Percentiles rank a stretch among this genome's conserved stretches.
These are phyloP conservation scores for Mortierella sp. DNA, from an alignment of 371 early-diverging fungal species.

Conservation along the genomic window DNA sequence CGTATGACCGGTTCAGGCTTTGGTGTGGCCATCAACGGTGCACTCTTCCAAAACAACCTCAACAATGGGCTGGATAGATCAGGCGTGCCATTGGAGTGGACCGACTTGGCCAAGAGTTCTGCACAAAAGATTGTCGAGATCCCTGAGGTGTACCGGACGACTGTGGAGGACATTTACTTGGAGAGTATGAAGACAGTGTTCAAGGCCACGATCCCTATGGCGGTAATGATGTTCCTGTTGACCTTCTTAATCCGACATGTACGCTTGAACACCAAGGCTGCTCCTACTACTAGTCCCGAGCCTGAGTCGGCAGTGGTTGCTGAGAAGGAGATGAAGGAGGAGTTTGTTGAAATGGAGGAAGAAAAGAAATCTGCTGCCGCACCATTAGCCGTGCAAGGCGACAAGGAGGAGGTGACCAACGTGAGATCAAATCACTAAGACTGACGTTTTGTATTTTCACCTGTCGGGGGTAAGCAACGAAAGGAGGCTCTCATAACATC, in stretches of 20 bases:
- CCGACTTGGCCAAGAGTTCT: constrained; percentile 33
- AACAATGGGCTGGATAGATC: constrained; percentile 9
- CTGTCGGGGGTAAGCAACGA: background rate
- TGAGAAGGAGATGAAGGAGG: background rate
- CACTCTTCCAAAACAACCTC: constrained; percentile 62
- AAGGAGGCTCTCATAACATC: background rate
- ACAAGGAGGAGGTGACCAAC: background rate
- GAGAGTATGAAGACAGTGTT: constrained; percentile 55
- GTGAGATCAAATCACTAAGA: too few relatives aligned
- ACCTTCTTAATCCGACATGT: constrained; percentile 46
- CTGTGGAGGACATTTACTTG: constrained; percentile 43
- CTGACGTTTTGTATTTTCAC: background rate
- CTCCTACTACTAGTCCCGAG: background rate
- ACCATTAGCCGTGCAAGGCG: background rate
- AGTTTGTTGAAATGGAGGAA: constrained; percentile 1
- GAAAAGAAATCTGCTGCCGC: background rate
- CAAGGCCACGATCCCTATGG: constrained; percentile 57
- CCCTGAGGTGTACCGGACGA: constrained; percentile 27
- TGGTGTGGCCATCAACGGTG: constrained; percentile 64
- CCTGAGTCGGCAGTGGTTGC: background rate
- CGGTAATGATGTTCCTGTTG: constrained; percentile 46
- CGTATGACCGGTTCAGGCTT: constrained; percentile 65
- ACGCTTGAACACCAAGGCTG: constrained; percentile 27
- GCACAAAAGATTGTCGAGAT: constrained; percentile 46
- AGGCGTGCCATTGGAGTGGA: constrained; percentile 22